Evolutionary conservation across 169 alveolate species (phyloP), one percentile per base, ranked within the genome.

Genomic region (Plasmodium gonderi): DNA sequence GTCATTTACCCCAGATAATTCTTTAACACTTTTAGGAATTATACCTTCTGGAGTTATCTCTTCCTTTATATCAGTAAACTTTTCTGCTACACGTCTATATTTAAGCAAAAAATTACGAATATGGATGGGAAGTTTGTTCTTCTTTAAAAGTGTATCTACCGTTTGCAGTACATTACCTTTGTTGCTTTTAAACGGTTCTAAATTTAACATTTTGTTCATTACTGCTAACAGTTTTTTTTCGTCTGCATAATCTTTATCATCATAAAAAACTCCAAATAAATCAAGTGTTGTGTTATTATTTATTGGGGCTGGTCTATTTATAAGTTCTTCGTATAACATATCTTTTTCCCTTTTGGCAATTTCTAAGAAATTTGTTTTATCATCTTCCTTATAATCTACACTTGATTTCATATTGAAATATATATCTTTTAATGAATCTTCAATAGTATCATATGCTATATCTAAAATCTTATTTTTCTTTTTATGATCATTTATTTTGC

Each of bases 251-350:
- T 90, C 54, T 51, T 90, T 45, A 67, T 51, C 49, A 47, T 90
- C 94, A 72, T 90, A 90, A 72, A 90, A 90, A 51, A 90, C 90
- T 2, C 94, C 94, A 54, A 90, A 90, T 40, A 90, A 78, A 90
- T 90, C 94, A 26, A 90, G 47, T 23, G 94, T 90, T 2, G 79
- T 90, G 14, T 51, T 77, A 79, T 45, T 67, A 90, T 44, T 90
- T 47, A 90, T 44, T 8, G 80, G 68, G 12, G 94, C 44, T 72
- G 26, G 17, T 2, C 60, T 72, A 77, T 79, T 77, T 64, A 90
- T 78, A 6, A 90, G 74, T 33, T 90, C 42, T 20, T 36, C 60
- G 40, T 90, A 76, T 72, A 90, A 31, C 60, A 90, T 17, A 40
- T 90, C 90, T 38, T 90, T 90, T 44, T 77, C 90, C 47, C 51